Evolutionary conservation across 2,329 filamentous ascomycete species (phyloP).

Genomic region (Biscogniauxia sp.): DNA sequence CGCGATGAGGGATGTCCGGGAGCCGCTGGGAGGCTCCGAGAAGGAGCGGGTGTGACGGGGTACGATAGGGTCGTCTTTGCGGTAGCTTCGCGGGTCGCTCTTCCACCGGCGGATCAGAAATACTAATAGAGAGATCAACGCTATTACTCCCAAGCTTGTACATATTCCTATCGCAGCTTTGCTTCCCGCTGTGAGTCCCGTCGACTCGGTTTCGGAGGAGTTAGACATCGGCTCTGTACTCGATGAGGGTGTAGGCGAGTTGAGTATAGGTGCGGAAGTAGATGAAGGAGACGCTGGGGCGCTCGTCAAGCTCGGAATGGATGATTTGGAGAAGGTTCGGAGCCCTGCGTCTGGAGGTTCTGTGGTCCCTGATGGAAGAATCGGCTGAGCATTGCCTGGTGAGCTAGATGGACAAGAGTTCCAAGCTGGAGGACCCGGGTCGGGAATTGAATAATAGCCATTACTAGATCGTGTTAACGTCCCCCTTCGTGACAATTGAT

Average conservation of each 20-base stretch:
- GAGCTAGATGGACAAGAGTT: background rate
- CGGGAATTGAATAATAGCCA: constrained; percentile 26
- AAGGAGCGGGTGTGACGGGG: constrained; percentile 26
- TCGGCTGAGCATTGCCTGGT: background rate
- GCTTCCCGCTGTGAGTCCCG: constrained; percentile 36
- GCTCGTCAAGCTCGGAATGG: background rate
- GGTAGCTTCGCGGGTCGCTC: constrained; percentile 17
- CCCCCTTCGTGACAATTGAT: background rate
- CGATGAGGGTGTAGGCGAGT: constrained; percentile 1
- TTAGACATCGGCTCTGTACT: constrained; percentile 20
- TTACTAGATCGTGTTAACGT: constrained; percentile 21
- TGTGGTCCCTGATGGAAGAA: constrained; percentile 1
- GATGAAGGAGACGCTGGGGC: background rate
- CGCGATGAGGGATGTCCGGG: constrained; percentile 43
- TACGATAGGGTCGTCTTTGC: constrained; percentile 19
- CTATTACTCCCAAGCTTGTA: constrained; percentile 37
- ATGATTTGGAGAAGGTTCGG: background rate
- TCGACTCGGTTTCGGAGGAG: constrained; percentile 3
- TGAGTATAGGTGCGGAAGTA: constrained; percentile 1
- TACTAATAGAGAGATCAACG: constrained; percentile 36
- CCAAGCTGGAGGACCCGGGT: constrained; percentile 20
- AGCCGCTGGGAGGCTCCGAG: constrained; percentile 29
- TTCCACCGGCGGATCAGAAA: constrained; percentile 37
- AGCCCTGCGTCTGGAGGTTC: background rate
- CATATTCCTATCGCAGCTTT: constrained; percentile 47